Evolutionary conservation across 2,329 filamentous ascomycete genomes (phyloP).

Genomic region (Aspergillus flavus): DNA sequence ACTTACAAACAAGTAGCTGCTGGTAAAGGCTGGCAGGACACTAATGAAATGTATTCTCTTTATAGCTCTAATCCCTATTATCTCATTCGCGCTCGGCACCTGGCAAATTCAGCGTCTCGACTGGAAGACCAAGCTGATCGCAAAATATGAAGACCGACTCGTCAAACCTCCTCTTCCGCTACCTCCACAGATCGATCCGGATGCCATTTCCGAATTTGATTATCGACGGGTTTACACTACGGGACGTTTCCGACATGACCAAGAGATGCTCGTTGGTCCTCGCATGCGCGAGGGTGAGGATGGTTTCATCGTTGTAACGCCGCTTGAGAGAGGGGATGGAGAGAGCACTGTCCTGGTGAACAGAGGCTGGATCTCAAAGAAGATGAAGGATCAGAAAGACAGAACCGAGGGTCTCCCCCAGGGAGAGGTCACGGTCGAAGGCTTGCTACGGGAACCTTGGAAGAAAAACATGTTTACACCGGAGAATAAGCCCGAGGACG

Average conservation of each 20-base stretch:
- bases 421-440: conserved; percentile 77
- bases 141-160: conserved; percentile 88
- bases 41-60: conserved; percentile 11
- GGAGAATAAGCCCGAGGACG: conserved; percentile 77
- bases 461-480: conserved; percentile 99
- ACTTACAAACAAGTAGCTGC: not conserved
- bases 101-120: conserved; percentile 94
- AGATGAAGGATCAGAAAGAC: conserved; percentile 64
- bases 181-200: conserved; percentile 78
- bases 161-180: conserved; percentile 82
- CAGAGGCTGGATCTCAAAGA: conserved; percentile 87
- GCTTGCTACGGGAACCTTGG: conserved; percentile 83
- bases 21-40: not conserved
- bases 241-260: conserved; percentile 78
- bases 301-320: conserved; percentile 89
- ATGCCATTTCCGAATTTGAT: conserved; percentile 85
- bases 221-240: conserved; percentile 79
- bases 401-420: conserved; percentile 66
- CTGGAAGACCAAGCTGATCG: conserved; percentile 92
- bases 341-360: conserved; percentile 79
- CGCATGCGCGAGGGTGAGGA: conserved; percentile 86
- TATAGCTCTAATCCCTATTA: conserved; percentile 79
- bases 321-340: conserved; percentile 69
- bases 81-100: conserved; percentile 84
- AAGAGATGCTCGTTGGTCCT: conserved; percentile 95